A percentile compares a stretch with the other conserved stretches of the same genome.
Evolutionary conservation across 2,329 filamentous ascomycete species (phyloP).

Genomic region (Penicillium concentricum): DNA sequence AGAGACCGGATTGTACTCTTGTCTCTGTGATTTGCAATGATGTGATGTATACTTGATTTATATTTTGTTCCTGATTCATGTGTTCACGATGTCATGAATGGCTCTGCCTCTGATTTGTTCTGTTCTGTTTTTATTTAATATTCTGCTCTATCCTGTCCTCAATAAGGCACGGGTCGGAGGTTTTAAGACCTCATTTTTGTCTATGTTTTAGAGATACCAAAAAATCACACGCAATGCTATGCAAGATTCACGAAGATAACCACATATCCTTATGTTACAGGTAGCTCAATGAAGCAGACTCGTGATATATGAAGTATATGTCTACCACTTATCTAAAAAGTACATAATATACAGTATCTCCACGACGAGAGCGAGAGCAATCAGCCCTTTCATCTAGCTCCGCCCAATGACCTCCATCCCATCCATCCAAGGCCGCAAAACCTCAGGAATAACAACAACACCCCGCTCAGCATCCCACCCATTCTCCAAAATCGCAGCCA

Average conservation of each 20-base stretch:
- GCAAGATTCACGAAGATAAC: neutral
- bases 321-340: neutral
- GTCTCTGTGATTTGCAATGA: conserved; percentile 14
- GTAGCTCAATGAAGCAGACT: neutral
- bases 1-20: conserved; percentile 1
- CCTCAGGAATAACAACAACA: conserved; percentile 73
- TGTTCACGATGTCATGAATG: conserved; percentile 22
- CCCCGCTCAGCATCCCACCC: conserved; percentile 73
- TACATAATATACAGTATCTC: conserved; percentile 5
- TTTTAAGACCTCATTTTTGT: neutral
- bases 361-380: neutral
- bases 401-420: conserved; percentile 63
- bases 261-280: neutral
- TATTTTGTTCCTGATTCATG: conserved; percentile 14
- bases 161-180: neutral
- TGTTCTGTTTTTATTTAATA: neutral
- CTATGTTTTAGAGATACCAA: neutral
- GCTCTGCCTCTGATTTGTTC: neutral
- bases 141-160: neutral
- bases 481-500: conserved; percentile 87
- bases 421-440: conserved; percentile 81
- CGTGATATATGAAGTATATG: neutral
- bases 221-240: neutral
- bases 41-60: conserved; percentile 16
- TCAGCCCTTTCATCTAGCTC: neutral